These are phyloP conservation scores for Cryoendolithus antarcticus DNA, from an alignment of 2,329 filamentous ascomycete genomes.

Conservation along the genomic window DNA sequence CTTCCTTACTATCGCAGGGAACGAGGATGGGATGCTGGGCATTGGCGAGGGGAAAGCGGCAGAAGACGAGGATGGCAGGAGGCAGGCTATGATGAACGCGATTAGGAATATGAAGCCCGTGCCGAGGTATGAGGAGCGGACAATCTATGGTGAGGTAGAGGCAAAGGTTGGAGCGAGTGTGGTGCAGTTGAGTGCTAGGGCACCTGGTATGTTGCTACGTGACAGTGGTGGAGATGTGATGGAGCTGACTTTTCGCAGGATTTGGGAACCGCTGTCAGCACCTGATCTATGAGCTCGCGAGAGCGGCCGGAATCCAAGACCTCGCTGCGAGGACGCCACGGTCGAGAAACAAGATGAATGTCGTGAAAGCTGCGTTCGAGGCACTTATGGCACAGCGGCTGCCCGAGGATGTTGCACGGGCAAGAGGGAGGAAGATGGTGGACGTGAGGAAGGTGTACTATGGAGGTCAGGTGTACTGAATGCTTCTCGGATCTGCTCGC, in stretches of 20 bases:
- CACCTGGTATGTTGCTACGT: conserved; percentile 57
- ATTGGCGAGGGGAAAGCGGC: conserved; percentile 82
- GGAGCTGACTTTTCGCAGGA: conserved; percentile 39
- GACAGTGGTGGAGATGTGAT: not conserved
- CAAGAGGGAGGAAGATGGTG: conserved; percentile 85
- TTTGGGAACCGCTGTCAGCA: conserved; percentile 88
- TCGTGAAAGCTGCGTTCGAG: conserved; percentile 79
- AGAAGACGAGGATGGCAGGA: conserved; percentile 53
- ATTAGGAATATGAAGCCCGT: conserved; percentile 92
- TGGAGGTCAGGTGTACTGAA: conserved; percentile 55
- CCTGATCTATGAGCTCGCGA: conserved; percentile 89
- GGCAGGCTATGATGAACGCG: conserved; percentile 62
- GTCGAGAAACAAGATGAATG: conserved; percentile 93
- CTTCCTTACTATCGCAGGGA: conserved; percentile 70
- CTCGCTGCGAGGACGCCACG: conserved; percentile 72
- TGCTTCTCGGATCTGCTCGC: not conserved
- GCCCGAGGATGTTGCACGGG: conserved; percentile 80
- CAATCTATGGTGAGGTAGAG: conserved; percentile 74
- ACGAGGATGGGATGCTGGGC: conserved; percentile 72
- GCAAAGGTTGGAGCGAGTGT: conserved; percentile 81
- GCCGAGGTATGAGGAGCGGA: conserved; percentile 78
- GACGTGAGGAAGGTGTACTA: conserved; percentile 97
- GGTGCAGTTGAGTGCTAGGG: conserved; percentile 67
- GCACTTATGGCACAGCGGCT: conserved; percentile 73
- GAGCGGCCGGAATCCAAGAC: conserved; percentile 74